These are phyloP conservation scores for Calonectria pseudoturangicola DNA, from an alignment of 2,329 filamentous ascomycete genomes.

Conservation along the genomic window DNA sequence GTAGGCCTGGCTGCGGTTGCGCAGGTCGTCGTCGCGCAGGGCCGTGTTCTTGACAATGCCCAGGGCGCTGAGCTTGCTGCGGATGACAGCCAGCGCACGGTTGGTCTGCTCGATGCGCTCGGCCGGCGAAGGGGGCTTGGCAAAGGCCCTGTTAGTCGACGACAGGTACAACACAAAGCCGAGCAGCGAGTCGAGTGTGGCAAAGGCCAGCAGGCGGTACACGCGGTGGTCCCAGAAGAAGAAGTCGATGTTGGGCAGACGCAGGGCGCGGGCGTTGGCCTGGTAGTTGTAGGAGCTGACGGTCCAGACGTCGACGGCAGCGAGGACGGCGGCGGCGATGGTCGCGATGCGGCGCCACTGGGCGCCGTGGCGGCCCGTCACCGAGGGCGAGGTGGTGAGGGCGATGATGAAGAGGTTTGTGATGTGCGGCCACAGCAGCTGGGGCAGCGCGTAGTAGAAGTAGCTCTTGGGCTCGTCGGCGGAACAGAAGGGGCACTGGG, in stretches of 20 bases:
- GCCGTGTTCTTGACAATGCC: slow-evolving; percentile 88
- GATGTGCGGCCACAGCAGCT: slow-evolving; percentile 85
- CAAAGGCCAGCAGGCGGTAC: slow-evolving; percentile 78
- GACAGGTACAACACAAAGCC: slow-evolving; percentile 83
- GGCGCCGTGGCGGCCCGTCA: slow-evolving; percentile 78
- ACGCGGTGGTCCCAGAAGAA: slow-evolving; percentile 83
- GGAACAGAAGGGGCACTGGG: slow-evolving; percentile 88
- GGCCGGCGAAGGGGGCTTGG: slow-evolving; percentile 74
- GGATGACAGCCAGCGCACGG: slow-evolving; percentile 73
- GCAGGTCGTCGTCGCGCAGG: slow-evolving; percentile 82
- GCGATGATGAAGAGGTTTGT: slow-evolving; percentile 84
- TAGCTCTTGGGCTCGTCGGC: slow-evolving; percentile 82
- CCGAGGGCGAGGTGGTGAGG: slow-evolving; percentile 80
- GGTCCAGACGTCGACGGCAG: slow-evolving; percentile 79
- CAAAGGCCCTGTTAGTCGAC: slow-evolving; percentile 86
- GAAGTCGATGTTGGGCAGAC: slow-evolving; percentile 78
- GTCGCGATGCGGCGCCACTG: slow-evolving; percentile 84
- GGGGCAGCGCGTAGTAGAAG: slow-evolving; percentile 86
- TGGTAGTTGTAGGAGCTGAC: slow-evolving; percentile 79
- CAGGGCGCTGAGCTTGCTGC: slow-evolving; percentile 81
- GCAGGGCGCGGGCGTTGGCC: slow-evolving; percentile 77
- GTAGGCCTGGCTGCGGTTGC: slow-evolving; percentile 80
- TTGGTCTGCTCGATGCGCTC: slow-evolving; percentile 79
- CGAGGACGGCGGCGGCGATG: slow-evolving; percentile 75
- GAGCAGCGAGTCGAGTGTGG: slow-evolving; percentile 77